phyloP scores from a whole-genome alignment of 352 stramenopile species.

The Phytophthora aleatoria region DNA sequence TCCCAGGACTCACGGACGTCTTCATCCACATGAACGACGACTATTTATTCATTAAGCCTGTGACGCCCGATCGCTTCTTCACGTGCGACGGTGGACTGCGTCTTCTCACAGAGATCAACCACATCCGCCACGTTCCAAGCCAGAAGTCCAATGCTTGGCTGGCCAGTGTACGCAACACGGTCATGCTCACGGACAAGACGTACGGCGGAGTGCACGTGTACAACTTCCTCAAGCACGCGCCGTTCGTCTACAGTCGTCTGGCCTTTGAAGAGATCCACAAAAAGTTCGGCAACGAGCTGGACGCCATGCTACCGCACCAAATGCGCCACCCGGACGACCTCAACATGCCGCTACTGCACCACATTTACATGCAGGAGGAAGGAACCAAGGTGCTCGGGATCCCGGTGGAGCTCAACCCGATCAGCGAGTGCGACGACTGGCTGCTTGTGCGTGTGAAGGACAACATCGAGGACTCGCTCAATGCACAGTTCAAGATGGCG shows the following conservation, averaged over 20 bases:
- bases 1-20: constrained; percentile 83
- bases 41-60: constrained; percentile 88
- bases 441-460: constrained; percentile 74
- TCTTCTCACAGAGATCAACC: constrained; percentile 83
- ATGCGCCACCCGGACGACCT: constrained; percentile 71
- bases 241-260: constrained; percentile 78
- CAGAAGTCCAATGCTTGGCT: constrained; percentile 76
- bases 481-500: constrained; percentile 39
- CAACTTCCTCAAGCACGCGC: constrained; percentile 88
- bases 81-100: constrained; percentile 78
- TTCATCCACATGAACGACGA: constrained; percentile 93
- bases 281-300: constrained; percentile 44
- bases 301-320: background rate
- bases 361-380: constrained; percentile 89
- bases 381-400: constrained; percentile 58
- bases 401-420: constrained; percentile 69
- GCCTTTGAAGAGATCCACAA: constrained; percentile 81
- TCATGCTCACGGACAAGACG: constrained; percentile 64
- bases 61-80: constrained; percentile 84
- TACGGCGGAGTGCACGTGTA: constrained; percentile 87
- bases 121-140: constrained; percentile 75
- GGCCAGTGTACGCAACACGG: constrained; percentile 77
- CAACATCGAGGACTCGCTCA: constrained; percentile 44
- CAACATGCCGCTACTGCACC: constrained; percentile 83
- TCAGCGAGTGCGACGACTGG: constrained; percentile 80